Evolutionary conservation across 257 asterid species (phyloP).

Genomic region (Echium plantagineum): DNA sequence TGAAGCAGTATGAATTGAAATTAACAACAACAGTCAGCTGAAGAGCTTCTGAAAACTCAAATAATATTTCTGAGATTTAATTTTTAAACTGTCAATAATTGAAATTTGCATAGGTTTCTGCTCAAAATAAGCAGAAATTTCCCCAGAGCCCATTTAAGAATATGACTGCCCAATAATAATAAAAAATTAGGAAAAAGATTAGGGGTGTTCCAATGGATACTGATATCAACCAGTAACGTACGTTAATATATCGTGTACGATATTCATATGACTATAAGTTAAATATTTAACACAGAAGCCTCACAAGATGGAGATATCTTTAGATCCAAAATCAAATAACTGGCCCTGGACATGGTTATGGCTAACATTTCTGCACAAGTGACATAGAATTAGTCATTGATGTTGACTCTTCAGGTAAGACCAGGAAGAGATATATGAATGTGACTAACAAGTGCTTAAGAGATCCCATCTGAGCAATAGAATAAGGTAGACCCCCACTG

Average conservation of each 20-base stretch:
- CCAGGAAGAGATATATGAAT: background rate
- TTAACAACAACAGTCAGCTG: conserved; percentile 3
- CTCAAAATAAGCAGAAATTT: too few species aligned
- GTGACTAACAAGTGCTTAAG: conserved; percentile 65
- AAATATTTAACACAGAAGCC: conserved; percentile 6
- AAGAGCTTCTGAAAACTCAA: background rate
- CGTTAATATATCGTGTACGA: too few species aligned
- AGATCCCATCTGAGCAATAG: conserved; percentile 55
- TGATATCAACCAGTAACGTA: too few species aligned
- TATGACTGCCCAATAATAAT: too few species aligned
- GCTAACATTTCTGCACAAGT: conserved; percentile 51
- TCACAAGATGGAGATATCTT: conserved; percentile 71
- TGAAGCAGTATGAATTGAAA: conserved; percentile 23
- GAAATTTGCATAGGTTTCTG: too few species aligned
- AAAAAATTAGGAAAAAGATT: too few species aligned
- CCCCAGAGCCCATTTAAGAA: too few species aligned
- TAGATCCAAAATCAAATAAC: conserved; percentile 38
- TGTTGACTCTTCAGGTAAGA: background rate
- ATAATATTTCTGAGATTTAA: background rate
- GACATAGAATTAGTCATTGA: background rate
- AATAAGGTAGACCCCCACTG: conserved; percentile 60
- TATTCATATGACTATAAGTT: background rate
- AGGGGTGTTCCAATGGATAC: too few species aligned
- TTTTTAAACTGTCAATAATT: too few species aligned
- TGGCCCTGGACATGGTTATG: conserved; percentile 64